Evolutionary conservation across 139 green algal species (phyloP), one percentile per base, ranked within the genome.

Genomic region (Volvox reticuliferus): DNA sequence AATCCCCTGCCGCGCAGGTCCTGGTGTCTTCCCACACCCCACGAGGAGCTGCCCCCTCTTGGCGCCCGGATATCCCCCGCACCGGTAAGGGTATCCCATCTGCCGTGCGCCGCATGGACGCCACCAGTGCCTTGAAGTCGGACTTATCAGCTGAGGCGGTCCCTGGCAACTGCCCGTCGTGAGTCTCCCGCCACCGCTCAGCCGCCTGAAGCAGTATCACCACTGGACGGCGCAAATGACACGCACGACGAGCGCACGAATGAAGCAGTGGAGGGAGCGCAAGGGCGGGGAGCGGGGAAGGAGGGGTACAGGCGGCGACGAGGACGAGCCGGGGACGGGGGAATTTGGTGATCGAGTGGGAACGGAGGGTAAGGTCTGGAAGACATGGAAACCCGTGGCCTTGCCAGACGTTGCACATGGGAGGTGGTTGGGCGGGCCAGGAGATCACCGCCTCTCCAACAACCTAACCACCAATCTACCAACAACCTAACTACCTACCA

Each of bases 161-260:
- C 13, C 37, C 69, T 2, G 85, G 85, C 26, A 21, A 30, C 16
- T 0, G 1, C 30, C 80, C 44, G 79, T 55, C 83, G 67, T 98
- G 93, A 21, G 37, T 30, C 37, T 33, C 85, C 19, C 91, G 83
- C 96, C 96, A 98, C 65, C 86, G 28, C 28, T 92, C 35, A 2
- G 93, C 92, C 16, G 96, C 96, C 77, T 97, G 91, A 22, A 98
- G 86, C 37, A 98, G 92, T 78, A 98, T 80, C 33, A 96, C 88
- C 2, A 92, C 95, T 97, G 95, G 35, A 26, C 22, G 20, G 86
- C 12, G 17, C 22, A 36, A 35, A 55, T 24, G 65, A 28, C 1
- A 36, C 5, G 87, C 35, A 61, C 6, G 44, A 73, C 21, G 65
- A 24, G 65, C 44, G 44, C 44, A 5, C 44, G 9, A 5, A 55